These are phyloP conservation scores for Fusarium gaditjirri DNA, from an alignment of 2,329 filamentous ascomycete genomes.

Conservation along the genomic window DNA sequence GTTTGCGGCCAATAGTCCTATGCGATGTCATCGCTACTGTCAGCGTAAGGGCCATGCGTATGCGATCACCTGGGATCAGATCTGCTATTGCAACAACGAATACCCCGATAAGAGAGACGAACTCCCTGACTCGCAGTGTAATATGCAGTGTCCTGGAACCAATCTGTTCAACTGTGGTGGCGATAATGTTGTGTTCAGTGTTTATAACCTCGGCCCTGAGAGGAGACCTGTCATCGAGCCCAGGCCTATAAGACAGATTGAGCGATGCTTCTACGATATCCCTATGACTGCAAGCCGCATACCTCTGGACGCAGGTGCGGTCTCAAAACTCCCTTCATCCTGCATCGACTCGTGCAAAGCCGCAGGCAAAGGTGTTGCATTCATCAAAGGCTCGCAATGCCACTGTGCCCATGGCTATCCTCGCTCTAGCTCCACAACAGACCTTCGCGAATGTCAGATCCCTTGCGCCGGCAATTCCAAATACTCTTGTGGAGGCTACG, in stretches of 20 bases:
- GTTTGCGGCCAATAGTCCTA: not conserved
- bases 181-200: fast-evolving
- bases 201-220: not conserved
- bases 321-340: not conserved
- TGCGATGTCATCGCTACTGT: not conserved
- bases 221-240: fast-evolving
- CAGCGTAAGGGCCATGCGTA: not conserved
- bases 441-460: not conserved
- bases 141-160: not conserved
- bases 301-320: fast-evolving
- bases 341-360: not conserved
- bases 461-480: not conserved
- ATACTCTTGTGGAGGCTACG: not conserved
- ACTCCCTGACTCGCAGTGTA: not conserved
- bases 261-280: not conserved
- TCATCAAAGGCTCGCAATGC: not conserved
- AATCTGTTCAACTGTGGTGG: not conserved
- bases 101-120: not conserved
- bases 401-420: slow-evolving; percentile 8
- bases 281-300: not conserved
- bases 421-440: fast-evolving
- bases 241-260: not conserved
- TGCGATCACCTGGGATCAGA: not conserved
- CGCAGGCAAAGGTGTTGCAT: not conserved
- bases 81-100: not conserved